Base-by-base conservation (phyloP, 768 basidiomycete species). In the Chlorophyllum brunneum region DNA sequence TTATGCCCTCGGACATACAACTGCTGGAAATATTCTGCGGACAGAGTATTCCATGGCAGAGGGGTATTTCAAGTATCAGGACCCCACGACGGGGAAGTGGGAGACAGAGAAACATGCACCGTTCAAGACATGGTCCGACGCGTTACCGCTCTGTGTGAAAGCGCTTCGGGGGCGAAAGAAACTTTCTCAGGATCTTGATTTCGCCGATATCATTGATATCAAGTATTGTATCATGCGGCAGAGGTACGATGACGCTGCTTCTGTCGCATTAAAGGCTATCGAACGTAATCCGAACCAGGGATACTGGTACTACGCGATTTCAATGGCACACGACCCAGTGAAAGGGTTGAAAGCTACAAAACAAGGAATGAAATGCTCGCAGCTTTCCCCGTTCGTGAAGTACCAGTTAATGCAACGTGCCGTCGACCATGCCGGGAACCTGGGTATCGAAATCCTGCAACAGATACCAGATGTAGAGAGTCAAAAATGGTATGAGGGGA, bases 161-260 rank as follows among this genome's bases (percentile, higher is more conserved):
- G 82, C 77, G 23, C 75, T 86, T 33, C 76, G 82, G 7, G 66
- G 61, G 30, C 68, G 65, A 48, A 37, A 23, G 5, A 71, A 70
- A n/a, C 65, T 63, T 10, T 60, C 71, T 0, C 58, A 58, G 4
- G 79, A 84, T 49, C 62, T 56, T 18, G 81, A 85, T 61, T 57
- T 71, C 11, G 85, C 84, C 0, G 83, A 86, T 60, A 80, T 86
- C 55, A 63, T 87, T 26, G 82, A 86, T 27, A 77, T 84, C 67
- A 85, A 86, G 60, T 80, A 65, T 60, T 57, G 62, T 48, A 76
- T 85, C 61, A 74, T 82, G 64, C 72, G 68, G 47, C 65, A 69
- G 18, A 74, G 76, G 24, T 65, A 80, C 27, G 61, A 69, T 3
- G 76, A 81, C 9, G 82, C 83, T 1, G 67, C 77, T 41, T 62